Conservation (phyloP, 495 filamentous ascomycete species). For the Hyaloscypha finlandica region DNA sequence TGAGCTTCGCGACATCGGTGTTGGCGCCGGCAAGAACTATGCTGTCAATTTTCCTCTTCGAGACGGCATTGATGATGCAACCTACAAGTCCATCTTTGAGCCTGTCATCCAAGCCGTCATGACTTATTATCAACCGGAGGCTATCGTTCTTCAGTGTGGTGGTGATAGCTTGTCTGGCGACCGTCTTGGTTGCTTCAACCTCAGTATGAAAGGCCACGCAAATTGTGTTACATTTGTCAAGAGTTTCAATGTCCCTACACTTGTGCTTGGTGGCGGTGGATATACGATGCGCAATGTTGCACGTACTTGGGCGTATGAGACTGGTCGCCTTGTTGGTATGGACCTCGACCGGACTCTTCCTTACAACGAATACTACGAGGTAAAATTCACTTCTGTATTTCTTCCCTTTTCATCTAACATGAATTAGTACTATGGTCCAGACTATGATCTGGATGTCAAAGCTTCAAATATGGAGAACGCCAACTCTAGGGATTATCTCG, state of each 20-base stretch:
- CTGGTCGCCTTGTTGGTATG: constrained; percentile 82
- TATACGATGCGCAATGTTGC: constrained; percentile 99
- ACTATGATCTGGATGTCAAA: constrained; percentile 93
- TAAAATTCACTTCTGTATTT: constrained; percentile 41
- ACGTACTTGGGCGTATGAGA: constrained; percentile 96
- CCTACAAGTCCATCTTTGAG: constrained; percentile 95
- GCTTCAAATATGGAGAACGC: constrained; percentile 99
- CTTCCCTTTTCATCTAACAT: constrained; percentile 35
- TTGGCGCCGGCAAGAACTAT: constrained; percentile 90
- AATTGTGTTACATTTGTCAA: constrained; percentile 98
- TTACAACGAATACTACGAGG: constrained; percentile 98
- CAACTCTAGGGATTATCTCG: constrained; percentile 90
- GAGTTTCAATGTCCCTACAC: constrained; percentile 84
- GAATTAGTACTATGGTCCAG: constrained; percentile 89
- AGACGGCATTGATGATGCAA: constrained; percentile 90
- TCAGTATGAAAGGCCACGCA: constrained; percentile 96
- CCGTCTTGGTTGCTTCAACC: constrained; percentile 94
- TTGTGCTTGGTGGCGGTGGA: constrained; percentile 92
- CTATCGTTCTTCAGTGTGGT: constrained; percentile 95
- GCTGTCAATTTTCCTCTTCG: constrained; percentile 95
- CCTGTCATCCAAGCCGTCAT: constrained; percentile 91
- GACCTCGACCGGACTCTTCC: constrained; percentile 81
- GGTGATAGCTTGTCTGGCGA: constrained; percentile 95
- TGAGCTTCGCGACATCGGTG: constrained; percentile 92
- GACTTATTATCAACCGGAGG: constrained; percentile 93